Evolutionary conservation across 257 asterid species (phyloP), one percentile per base, ranked within the genome.

Genomic region (Nicotiana benthamiana): DNA sequence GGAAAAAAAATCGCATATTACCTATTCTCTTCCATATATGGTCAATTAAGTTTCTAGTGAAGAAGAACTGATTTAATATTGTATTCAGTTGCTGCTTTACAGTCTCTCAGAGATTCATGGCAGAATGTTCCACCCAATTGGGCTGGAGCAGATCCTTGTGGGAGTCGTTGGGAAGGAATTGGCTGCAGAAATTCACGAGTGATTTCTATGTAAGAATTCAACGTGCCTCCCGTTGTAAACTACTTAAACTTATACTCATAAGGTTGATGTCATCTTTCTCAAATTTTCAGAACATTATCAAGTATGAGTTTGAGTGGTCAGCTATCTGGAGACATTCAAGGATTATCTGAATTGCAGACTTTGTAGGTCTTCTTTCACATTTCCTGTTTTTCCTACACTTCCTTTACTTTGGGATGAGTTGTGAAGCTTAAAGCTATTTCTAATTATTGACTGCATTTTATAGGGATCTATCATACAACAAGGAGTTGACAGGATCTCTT

Each of bases 401-500:
- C 36, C 32, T 48, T 52, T 72, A 22, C 24, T 22, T 24, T 43
- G 59, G 77, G 77, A 46, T 70, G 16, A 46, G 24, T 72, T 46
- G 17, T 46, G 32, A 26, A 60, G 16, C 26, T 26, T 26, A 36
- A 10, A 16, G 22, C 75, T 61, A 16, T 4, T 54, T 80, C 53
- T 86, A 22, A 82, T 80, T 8, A 51, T 57, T 18, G 5, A 30
- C 20, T 74, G 24, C 57, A 26, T 20, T 79, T 51, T 83, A 6
- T 70, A 95, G 99, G 93, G 99, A 95, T 88, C 88, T 95, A 57
- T 95, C 98, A 10, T 93, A 85, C 85, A 95, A 95, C 88, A 83
- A 81, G 86, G 93, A 76, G 0, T 62, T 95, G 89, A 87, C 79
- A 0, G 98, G 99, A 46, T 24, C 91, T 70, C 92, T 95, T 80